Conservation (phyloP, 352 stramenopile species). For the Globisporangium carolinianum region DNA sequence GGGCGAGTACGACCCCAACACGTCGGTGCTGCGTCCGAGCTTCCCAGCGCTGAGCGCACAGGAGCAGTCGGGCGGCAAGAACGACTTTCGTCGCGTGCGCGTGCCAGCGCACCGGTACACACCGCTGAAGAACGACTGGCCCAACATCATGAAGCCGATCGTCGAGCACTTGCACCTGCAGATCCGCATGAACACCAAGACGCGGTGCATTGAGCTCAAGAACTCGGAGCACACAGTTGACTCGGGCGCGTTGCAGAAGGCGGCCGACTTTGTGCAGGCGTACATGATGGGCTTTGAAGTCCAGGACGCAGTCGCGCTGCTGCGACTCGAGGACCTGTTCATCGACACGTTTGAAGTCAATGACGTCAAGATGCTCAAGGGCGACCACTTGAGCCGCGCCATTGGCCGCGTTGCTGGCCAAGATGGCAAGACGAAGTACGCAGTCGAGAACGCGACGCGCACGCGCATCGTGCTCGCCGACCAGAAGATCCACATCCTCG, state of each 20-base stretch:
- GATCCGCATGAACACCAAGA: conserved; percentile 99
- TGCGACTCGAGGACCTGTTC: conserved; percentile 98
- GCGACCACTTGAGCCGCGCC: conserved; percentile 97
- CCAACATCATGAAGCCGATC: conserved; percentile 97
- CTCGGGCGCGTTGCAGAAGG: conserved; percentile 94
- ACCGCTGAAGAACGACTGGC: conserved; percentile 98
- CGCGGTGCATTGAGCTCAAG: conserved; percentile 96
- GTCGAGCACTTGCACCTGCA: conserved; percentile 98
- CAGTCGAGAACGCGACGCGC: conserved; percentile 99
- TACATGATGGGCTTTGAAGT: conserved; percentile 99
- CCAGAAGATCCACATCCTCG: conserved; percentile 98
- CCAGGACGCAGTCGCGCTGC: conserved; percentile 94
- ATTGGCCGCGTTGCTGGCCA: conserved; percentile 98
- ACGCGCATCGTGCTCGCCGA: conserved; percentile 98
- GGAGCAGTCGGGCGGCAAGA: conserved; percentile 76
- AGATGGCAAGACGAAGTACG: conserved; percentile 98
- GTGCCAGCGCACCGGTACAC: conserved; percentile 97
- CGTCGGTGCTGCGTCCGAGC: conserved; percentile 35
- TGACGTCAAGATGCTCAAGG: conserved; percentile 96
- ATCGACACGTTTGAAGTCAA: conserved; percentile 98
- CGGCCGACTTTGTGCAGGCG: conserved; percentile 95
- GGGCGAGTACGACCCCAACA: conserved; percentile 21
- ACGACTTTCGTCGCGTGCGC: conserved; percentile 95
- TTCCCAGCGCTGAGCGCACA: conserved; percentile 79
- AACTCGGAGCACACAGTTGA: conserved; percentile 93